Evolutionary conservation across 352 stramenopile species (phyloP), one percentile per base, ranked within the genome.

Genomic region (Peronospora farinosa): DNA sequence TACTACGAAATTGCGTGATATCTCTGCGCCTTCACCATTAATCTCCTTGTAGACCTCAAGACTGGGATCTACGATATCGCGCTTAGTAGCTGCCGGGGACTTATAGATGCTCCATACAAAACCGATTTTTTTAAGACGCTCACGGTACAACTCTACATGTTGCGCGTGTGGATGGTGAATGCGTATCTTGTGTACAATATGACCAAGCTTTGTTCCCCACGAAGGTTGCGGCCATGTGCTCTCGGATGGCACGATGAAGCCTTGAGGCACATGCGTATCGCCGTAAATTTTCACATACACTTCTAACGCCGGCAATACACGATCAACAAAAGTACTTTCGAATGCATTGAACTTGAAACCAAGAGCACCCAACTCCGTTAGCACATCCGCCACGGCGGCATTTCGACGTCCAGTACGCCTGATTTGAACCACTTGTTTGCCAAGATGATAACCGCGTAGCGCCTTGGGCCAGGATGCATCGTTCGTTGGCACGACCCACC

Each of bases 81-180:
- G 73, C 38, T 76, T 77, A 17, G 61, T 78, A 16, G 63, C 54
- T 19, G 63, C 67, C 3, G 65, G 66, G 10, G 66, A 77, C 43
- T 83, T 64, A 38, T 81, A 70, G n/a, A 85, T 65, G n/a, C 74
- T 80, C 89, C 92, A 97, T 21, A 89, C 68, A 61, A 98, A 98
- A 8, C 90, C 92, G 15, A 98, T 63, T 12, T 80, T 66, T 33
- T 95, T 77, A 19, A 97, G 65, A 16, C 86, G 65, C 2, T 92
- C 63, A 28, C 71, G 84, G 40, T 93, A 67, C 28, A 72, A 59
- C 40, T 92, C 76, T 27, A 95, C 77, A 17, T 88, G 77, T 49
- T 90, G 87, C 1, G 92, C 80, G 64, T 97, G 93, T 38, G 93
- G 93, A 57, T 87, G 84, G 1, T 72, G 67, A 25, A 60, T 72